These are phyloP conservation scores for Yarrowia deformans DNA, from an alignment of 805 yeast species.

Conservation along the genomic window DNA sequence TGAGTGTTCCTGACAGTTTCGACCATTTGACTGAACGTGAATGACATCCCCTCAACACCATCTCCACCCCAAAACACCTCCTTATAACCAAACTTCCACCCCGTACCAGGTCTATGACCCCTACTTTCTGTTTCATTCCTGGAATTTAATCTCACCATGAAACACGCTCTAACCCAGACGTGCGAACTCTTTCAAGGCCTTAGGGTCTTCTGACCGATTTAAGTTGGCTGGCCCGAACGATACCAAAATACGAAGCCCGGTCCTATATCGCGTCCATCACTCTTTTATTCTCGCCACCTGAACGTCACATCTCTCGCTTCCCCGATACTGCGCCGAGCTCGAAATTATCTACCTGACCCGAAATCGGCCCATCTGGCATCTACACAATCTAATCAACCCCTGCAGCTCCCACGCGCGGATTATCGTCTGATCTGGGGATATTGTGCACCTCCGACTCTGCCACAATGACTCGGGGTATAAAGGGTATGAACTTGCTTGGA, in stretches of 20 bases:
- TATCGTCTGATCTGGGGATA: conserved; percentile 12
- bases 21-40: no score
- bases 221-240: conserved; percentile 7
- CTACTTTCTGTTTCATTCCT: conserved; percentile 2
- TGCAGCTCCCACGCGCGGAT: conserved; percentile 36
- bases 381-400: conserved; percentile 38
- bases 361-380: conserved; percentile 5
- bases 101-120: background rate
- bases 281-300: background rate
- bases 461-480: conserved; percentile 25
- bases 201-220: conserved; percentile 27
- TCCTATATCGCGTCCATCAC: conserved; percentile 9
- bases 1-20: no score
- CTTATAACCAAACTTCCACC: no score
- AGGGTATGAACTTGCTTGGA: conserved; percentile 23
- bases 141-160: conserved; percentile 8
- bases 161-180: conserved; percentile 17
- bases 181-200: conserved; percentile 15
- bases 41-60: no score
- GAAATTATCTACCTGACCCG: background rate
- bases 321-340: background rate
- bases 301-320: background rate
- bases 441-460: background rate
- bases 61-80: no score
- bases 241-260: conserved; percentile 13